These are phyloP conservation scores for Pisolithus thermaeus DNA, from an alignment of 1,284 basidiomycete genomes.

Conservation along the genomic window DNA sequence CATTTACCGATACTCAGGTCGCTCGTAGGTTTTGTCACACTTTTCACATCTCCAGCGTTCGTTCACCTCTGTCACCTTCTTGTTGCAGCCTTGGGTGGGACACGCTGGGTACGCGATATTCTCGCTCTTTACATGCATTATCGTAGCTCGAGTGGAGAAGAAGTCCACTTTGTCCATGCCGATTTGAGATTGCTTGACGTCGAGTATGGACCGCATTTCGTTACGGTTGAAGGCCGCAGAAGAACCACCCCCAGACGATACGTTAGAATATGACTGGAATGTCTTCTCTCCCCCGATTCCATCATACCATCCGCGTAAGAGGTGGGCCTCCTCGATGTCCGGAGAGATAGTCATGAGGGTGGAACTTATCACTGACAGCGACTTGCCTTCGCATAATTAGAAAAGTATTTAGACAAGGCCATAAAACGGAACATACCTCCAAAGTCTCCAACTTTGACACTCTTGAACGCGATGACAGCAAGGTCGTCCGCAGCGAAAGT, in stretches of 20 bases:
- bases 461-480: slow-evolving; percentile 89
- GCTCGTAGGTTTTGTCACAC: slow-evolving; percentile 71
- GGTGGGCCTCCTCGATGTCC: slow-evolving; percentile 82
- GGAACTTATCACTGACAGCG: slow-evolving; percentile 65
- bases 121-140: slow-evolving; percentile 88
- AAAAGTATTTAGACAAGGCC: not conserved
- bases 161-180: slow-evolving; percentile 80
- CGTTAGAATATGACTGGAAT: slow-evolving; percentile 70
- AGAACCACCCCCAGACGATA: slow-evolving; percentile 33
- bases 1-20: slow-evolving; percentile 77
- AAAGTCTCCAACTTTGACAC: slow-evolving; percentile 93
- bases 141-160: slow-evolving; percentile 80
- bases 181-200: slow-evolving; percentile 77
- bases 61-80: slow-evolving; percentile 78
- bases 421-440: slow-evolving; percentile 49
- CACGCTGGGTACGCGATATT: slow-evolving; percentile 91
- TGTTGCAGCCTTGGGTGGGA: slow-evolving; percentile 77
- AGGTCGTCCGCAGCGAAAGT: slow-evolving; percentile 55
- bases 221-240: slow-evolving; percentile 55
- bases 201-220: slow-evolving; percentile 72
- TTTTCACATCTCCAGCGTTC: slow-evolving; percentile 91
- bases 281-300: slow-evolving; percentile 52
- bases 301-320: slow-evolving; percentile 91
- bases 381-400: slow-evolving; percentile 48
- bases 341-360: slow-evolving; percentile 82